Base-by-base conservation (phyloP, 805 yeast genomes). In the Saccharomycopsis sp. region DNA sequence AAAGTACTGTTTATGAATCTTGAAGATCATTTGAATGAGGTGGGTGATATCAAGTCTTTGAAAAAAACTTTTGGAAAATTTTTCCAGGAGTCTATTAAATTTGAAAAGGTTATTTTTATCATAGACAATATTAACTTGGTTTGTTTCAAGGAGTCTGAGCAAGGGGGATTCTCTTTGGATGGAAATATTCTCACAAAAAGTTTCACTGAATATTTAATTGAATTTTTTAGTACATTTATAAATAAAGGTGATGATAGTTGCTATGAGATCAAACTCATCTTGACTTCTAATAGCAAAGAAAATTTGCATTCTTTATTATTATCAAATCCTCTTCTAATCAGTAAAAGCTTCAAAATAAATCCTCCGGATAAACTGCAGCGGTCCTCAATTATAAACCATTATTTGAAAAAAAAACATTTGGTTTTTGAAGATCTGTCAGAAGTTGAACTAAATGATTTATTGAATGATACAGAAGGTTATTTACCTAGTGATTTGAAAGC, bases 391-490 rank as follows among this genome's bases (percentile, higher is more conserved):
- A 40, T 81, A 28, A 49, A 58, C 12, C 61, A 61, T 29, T 70
- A 73, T 31, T 50, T 79, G 3, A 54, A 54, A 2, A 42, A 49
- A 21, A 52, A 51, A 18, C 51, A 50, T 0, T 42, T 69, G 26
- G 28, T 43, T 1, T 56, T 69, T 20, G 66, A 70, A 26, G 54
- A 63, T 3, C 56, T 69, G 21, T 65, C 70, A 27, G 54, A 63
- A 3, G 37, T 41, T 8, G 60, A 55, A 3, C 42, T 70, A 9
- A 59, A 69, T 20, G 79, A 76, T 47, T 58, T 79, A 23, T 68
- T 79, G 0, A 47, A 72, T 28, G 89, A 79, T 39, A 82, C 95
- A 0, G 97, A 89, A 51, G 97, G 97, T 0, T 89, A 79, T 55
- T 71, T 84, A 21, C 94, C 96, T 0, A 74, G 76, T 20, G 98